Conservation (phyloP, 768 basidiomycete species). For the Clitopilus passeckerianus region DNA sequence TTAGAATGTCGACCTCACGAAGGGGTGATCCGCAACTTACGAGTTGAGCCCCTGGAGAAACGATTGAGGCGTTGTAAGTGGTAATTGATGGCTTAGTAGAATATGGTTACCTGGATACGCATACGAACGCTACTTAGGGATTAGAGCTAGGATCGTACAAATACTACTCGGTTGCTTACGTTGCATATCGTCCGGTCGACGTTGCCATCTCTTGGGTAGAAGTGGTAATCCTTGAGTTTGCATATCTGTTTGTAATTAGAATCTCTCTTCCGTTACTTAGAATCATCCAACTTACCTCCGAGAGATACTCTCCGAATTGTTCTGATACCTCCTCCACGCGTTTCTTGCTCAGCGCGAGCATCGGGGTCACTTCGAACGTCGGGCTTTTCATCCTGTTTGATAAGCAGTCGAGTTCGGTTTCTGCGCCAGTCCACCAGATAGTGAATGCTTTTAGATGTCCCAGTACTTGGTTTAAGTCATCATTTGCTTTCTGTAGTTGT, state of each 20-base stretch:
- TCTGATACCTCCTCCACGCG: neutral
- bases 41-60: too few relatives aligned
- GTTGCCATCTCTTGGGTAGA: neutral
- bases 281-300: neutral
- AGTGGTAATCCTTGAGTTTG: neutral
- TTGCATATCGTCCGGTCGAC: neutral
- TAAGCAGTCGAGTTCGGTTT: neutral
- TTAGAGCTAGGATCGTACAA: too few relatives aligned
- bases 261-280: neutral
- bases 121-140: too few relatives aligned
- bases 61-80: too few relatives aligned
- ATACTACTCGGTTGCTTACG: neutral
- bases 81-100: too few relatives aligned
- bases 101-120: too few relatives aligned
- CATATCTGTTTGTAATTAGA: neutral
- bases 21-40: too few relatives aligned
- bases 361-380: neutral
- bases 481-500: neutral
- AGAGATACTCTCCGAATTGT: neutral
- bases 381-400: neutral
- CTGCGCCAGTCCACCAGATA: neutral
- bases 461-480: neutral
- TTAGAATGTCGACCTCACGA: neutral
- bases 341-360: neutral
- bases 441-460: neutral